phyloP scores from a whole-genome alignment of 805 yeast species.

The Scheffersomyces spartinae region DNA sequence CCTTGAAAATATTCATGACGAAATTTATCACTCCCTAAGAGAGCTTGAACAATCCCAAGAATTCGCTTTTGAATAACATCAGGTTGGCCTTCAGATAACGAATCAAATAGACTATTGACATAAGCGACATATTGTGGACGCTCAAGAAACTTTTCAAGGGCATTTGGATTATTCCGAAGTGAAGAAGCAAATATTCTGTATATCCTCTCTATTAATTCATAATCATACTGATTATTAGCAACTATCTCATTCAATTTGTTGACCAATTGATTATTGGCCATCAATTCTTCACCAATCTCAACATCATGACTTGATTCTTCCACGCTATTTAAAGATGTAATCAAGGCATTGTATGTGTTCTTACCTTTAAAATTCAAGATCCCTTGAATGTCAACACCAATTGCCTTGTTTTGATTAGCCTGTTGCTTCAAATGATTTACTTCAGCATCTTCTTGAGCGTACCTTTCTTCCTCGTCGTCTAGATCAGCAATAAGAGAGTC shows the following conservation, averaged over 20 bases:
- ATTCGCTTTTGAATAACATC: conserved; percentile 32
- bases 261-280: conserved; percentile 24
- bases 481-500: not conserved
- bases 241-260: conserved; percentile 16
- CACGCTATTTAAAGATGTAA: conserved; percentile 28
- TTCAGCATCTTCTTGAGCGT: conserved; percentile 5
- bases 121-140: conserved; percentile 8
- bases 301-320: conserved; percentile 57
- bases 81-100: conserved; percentile 10
- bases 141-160: conserved; percentile 27
- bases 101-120: conserved; percentile 10
- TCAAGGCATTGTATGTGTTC: not conserved
- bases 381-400: not conserved
- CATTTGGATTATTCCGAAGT: conserved; percentile 64
- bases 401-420: not conserved
- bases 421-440: conserved; percentile 1
- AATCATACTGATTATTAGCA: conserved; percentile 2
- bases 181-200: conserved; percentile 55
- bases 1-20: too few species aligned
- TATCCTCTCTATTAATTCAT: conserved; percentile 35
- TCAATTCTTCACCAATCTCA: conserved; percentile 42
- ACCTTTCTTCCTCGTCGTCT: conserved; percentile 1
- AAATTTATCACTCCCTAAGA: too few species aligned
- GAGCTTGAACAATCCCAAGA: conserved; percentile 40
- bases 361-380: not conserved